Percentiles rank a stretch among this genome's conserved stretches.
Evolutionary conservation across 345 rosid species (phyloP).

Genomic region (Salix caprea): DNA sequence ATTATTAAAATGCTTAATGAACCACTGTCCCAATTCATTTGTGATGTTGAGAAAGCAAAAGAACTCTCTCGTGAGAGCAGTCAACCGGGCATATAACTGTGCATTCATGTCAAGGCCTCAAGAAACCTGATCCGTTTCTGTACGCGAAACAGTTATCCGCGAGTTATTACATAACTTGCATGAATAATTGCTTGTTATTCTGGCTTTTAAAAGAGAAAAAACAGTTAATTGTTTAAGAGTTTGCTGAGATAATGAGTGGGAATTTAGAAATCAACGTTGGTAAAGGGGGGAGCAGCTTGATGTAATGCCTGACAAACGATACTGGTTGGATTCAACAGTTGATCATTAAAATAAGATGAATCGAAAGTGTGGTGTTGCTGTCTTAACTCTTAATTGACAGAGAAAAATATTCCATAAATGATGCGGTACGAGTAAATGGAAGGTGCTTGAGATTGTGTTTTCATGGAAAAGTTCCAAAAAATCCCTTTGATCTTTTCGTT

Average conservation of each 20-base stretch:
- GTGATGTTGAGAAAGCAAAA: not conserved
- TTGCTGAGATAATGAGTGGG: not conserved
- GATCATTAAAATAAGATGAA: not conserved
- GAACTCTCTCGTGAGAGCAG: not conserved
- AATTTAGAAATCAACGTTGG: not conserved
- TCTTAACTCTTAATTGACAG: not conserved
- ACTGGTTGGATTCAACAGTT: too few relatives aligned
- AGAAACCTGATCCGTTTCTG: not conserved
- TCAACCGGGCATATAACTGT: not conserved
- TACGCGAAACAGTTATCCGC: too few relatives aligned
- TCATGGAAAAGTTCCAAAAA: slow-evolving; percentile 12
- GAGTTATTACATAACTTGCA: not conserved
- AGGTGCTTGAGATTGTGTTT: slow-evolving; percentile 15
- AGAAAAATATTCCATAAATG: not conserved
- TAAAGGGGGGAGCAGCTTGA: not conserved
- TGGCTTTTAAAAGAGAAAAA: not conserved
- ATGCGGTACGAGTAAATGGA: not conserved
- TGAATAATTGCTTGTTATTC: not conserved
- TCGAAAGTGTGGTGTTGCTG: not conserved
- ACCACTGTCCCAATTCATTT: not conserved
- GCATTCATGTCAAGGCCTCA: not conserved
- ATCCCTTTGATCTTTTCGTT: not conserved
- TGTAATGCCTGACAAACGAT: not conserved
- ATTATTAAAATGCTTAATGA: not conserved
- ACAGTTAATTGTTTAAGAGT: not conserved